These are phyloP conservation scores for Trichoderma citrinoviride DNA, from an alignment of 2,329 filamentous ascomycete genomes.

Conservation along the genomic window DNA sequence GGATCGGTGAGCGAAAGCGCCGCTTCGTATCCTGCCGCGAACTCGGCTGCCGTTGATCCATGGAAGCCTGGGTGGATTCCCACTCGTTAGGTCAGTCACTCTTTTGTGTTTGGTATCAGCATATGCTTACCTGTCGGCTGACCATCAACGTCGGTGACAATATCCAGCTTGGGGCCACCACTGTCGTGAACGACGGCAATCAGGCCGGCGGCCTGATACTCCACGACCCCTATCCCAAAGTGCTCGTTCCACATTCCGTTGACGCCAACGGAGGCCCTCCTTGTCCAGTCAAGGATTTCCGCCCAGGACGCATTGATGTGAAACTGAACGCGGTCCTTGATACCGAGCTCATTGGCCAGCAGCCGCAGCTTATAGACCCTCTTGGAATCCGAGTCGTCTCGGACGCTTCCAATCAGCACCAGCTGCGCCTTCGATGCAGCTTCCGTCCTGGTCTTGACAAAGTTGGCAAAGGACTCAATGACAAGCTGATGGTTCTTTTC, in stretches of 20 bases:
- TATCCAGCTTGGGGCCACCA: slow-evolving; percentile 89
- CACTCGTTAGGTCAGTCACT: neutral
- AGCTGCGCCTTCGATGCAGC: slow-evolving; percentile 61
- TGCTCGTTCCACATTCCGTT: slow-evolving; percentile 99
- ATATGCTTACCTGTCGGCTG: slow-evolving; percentile 66
- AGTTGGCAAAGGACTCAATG: slow-evolving; percentile 76
- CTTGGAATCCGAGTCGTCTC: slow-evolving; percentile 76
- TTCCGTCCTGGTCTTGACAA: slow-evolving; percentile 56
- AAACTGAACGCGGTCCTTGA: slow-evolving; percentile 83
- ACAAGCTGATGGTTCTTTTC: slow-evolving; percentile 95
- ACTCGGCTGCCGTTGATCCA: slow-evolving; percentile 73
- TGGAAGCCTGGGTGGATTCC: slow-evolving; percentile 66
- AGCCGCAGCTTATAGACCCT: slow-evolving; percentile 85
- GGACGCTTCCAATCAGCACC: slow-evolving; percentile 87
- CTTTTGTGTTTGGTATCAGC: neutral
- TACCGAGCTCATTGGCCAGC: slow-evolving; percentile 78
- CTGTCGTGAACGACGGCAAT: slow-evolving; percentile 92
- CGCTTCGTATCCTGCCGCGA: slow-evolving; percentile 74
- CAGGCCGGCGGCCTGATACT: slow-evolving; percentile 93
- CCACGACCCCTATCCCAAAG: slow-evolving; percentile 96
- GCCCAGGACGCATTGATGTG: slow-evolving; percentile 88
- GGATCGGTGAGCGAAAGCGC: slow-evolving; percentile 72
- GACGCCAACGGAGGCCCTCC: slow-evolving; percentile 76
- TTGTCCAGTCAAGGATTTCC: slow-evolving; percentile 76
- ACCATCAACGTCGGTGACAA: slow-evolving; percentile 78